Base-by-base conservation (phyloP, 2,329 filamentous ascomycete genomes). In the Alternaria arbusti region DNA sequence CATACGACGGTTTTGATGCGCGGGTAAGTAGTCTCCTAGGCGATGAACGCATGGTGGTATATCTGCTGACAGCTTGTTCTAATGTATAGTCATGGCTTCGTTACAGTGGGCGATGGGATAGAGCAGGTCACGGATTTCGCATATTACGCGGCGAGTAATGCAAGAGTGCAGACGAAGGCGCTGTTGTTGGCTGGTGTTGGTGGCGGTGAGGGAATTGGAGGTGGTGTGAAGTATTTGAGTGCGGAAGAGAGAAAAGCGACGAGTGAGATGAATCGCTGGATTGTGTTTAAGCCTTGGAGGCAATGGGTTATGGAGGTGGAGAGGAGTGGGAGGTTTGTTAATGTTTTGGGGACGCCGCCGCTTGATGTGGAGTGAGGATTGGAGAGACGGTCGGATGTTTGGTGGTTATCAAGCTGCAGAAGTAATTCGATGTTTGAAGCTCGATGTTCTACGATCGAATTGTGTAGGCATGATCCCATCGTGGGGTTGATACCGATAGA, bases 81-180 rank as follows among this genome's bases (percentile, higher is more conserved):
- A 12, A 30, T 13, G 2, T 30, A 9, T 36, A 36, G 49, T 2
- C 81, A 83, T 64, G 82, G 81, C 0, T 82, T 83, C 51, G 79
- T 80, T 1, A 74, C 74, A 23, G 68, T 74, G 0, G 81, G 73
- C 0, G 54, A 57, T 0, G 70, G 67, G 11, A 73, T 83, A 43
- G 74, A 82, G 63, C 75, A 80, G 59, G 80, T 76, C 1, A 79
- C 80, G 2, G 80, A 78, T 61, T 78, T 75, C 20, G 77, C 80
- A 4, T 75, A 81, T 23, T 83, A 79, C 61, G 78, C 77, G 3
- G 57, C 61, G 5, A 73, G 68, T 43, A 72, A 72, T 63, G 81
- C 81, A 15, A 65, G 78, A 4, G 73, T 82, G 20, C 80, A 82
- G 64, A 79, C 75, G 0, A 74, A 70, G 8, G 78, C 79, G 13